A percentile compares a stretch with the other conserved stretches of the same genome.
Conservation (phyloP, 208 protist genomes). For the Leishmania braziliensis region DNA sequence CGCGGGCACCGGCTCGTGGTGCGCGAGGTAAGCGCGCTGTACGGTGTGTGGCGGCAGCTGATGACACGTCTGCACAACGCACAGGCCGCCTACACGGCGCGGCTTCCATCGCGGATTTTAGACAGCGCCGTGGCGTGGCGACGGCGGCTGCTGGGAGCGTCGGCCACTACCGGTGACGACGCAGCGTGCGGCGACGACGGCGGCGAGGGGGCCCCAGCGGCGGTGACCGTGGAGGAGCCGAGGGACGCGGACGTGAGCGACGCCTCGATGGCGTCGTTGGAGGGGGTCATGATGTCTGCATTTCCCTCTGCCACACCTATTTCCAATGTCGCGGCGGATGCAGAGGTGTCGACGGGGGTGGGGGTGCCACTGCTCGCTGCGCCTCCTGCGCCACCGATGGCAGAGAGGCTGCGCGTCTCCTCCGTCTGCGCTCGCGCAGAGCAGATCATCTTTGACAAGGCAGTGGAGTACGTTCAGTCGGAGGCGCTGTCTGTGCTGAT, state of each 20-base stretch:
- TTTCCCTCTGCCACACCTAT: conserved; percentile 15
- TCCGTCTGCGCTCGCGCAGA: conserved; percentile 24
- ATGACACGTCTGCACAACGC: conserved; percentile 22
- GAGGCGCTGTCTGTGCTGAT: conserved; percentile 27
- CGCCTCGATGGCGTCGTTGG: conserved; percentile 14
- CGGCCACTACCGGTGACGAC: not conserved
- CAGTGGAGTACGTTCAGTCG: conserved; percentile 29
- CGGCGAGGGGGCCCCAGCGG: not conserved
- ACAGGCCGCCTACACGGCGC: conserved; percentile 21
- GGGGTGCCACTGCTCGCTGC: not conserved
- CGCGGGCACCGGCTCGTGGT: conserved; percentile 24
- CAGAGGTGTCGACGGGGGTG: not conserved
- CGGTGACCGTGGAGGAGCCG: conserved; percentile 3
- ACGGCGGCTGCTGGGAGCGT: conserved; percentile 5
- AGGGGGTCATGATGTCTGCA: conserved; percentile 20
- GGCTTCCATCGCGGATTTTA: conserved; percentile 27
- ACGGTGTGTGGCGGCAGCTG: conserved; percentile 30
- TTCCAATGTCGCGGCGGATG: conserved; percentile 10
- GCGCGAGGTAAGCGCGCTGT: conserved; percentile 18
- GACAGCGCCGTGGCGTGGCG: conserved; percentile 24
- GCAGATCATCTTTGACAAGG: conserved; percentile 33
- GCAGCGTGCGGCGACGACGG: not conserved
- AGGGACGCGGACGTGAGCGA: conserved; percentile 1
- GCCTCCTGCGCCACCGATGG: not conserved
- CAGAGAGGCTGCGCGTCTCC: conserved; percentile 12